phyloP scores from a whole-genome alignment of 2,329 filamentous ascomycete genomes.

The Apiospora hydei region DNA sequence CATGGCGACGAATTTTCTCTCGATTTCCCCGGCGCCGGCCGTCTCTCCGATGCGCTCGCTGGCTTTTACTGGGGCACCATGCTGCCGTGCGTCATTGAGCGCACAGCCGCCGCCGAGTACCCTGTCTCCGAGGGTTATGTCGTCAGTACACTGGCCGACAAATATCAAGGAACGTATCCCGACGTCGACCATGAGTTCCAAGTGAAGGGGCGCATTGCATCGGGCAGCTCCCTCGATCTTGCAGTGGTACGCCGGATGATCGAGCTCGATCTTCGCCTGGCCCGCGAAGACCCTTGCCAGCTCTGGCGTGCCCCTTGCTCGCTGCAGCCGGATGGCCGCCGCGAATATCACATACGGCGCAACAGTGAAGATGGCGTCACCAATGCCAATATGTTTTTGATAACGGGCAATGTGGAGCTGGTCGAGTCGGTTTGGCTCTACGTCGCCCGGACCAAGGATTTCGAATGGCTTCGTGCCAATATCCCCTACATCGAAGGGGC shows the following conservation, averaged over 20 bases:
- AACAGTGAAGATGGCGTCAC: constrained; percentile 26
- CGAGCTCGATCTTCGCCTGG: constrained; percentile 28
- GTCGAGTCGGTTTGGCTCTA: constrained; percentile 29
- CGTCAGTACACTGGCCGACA: constrained; percentile 30
- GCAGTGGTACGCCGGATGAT: constrained; percentile 30
- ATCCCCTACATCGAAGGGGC: constrained; percentile 25
- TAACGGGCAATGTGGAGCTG: constrained; percentile 30
- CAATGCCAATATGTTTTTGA: constrained; percentile 30
- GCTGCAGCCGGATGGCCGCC: constrained; percentile 26
- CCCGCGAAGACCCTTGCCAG: constrained; percentile 28
- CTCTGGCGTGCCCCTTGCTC: constrained; percentile 30
- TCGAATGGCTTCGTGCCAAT: constrained; percentile 26
- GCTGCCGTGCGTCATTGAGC: constrained; percentile 29
- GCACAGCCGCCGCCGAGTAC: constrained; percentile 26
- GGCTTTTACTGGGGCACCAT: constrained; percentile 30
- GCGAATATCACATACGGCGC: constrained; percentile 30
- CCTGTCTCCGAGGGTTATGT: constrained; percentile 27
- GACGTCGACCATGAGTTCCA: constrained; percentile 31
- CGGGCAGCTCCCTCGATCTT: constrained; percentile 26
- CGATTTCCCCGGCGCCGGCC: constrained; percentile 23
- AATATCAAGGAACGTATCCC: constrained; percentile 30
- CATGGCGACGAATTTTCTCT: constrained; percentile 25
- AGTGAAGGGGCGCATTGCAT: constrained; percentile 27
- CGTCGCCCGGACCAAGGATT: constrained; percentile 27
- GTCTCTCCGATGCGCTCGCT: constrained; percentile 27